Evolutionary conservation across 148 eudicot genomes (phyloP).

Genomic region (Beta vulgaris): DNA sequence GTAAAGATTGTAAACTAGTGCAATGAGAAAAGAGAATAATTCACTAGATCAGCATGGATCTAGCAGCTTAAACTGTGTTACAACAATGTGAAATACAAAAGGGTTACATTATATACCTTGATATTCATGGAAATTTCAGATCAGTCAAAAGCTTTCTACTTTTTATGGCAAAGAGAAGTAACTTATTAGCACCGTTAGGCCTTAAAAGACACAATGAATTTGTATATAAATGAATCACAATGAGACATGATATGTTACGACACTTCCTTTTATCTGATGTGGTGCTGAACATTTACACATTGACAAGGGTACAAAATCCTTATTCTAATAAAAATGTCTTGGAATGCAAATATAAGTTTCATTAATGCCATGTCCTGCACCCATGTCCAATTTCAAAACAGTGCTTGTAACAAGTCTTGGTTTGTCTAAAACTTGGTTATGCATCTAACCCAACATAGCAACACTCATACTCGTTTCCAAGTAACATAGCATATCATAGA

Average conservation of each 20-base stretch:
- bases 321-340: too few relatives aligned
- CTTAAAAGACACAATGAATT: neutral
- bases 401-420: too few relatives aligned
- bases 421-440: too few relatives aligned
- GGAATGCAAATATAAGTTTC: too few relatives aligned
- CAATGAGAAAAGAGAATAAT: conserved; percentile 10
- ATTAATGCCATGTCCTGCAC: too few relatives aligned
- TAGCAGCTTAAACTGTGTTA: neutral
- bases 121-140: neutral
- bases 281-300: too few relatives aligned
- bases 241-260: too few relatives aligned
- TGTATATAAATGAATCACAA: neutral
- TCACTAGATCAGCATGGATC: conserved; percentile 1
- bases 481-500: neutral
- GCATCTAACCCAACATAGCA: too few relatives aligned
- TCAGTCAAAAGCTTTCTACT: neutral
- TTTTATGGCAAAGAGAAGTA: neutral
- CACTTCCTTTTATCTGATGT: too few relatives aligned
- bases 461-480: too few relatives aligned
- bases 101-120: neutral
- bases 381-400: too few relatives aligned
- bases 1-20: conserved; percentile 28
- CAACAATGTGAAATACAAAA: neutral
- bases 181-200: neutral
- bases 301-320: too few relatives aligned